Percentiles rank a stretch among this genome's conserved stretches.
Conservation (phyloP, 2,329 filamentous ascomycete genomes). For the Microcyclospora pomicola region DNA sequence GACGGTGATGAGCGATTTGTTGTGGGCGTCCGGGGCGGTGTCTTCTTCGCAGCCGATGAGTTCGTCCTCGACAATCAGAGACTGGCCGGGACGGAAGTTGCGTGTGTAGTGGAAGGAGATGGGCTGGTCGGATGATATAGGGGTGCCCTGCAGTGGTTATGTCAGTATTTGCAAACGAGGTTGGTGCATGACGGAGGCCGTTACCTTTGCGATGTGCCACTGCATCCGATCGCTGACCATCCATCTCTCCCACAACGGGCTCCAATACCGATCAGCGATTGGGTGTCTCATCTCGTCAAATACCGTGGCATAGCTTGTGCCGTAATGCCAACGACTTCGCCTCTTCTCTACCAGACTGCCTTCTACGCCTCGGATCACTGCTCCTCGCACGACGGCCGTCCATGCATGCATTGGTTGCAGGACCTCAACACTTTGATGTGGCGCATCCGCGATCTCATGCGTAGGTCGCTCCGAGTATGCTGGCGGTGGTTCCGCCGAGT, state of each 20-base stretch:
- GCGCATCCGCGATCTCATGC: constrained; percentile 33
- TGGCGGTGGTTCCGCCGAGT: constrained; percentile 35
- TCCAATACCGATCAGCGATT: constrained; percentile 64
- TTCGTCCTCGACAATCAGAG: constrained; percentile 65
- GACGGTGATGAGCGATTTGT: constrained; percentile 49
- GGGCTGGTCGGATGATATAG: constrained; percentile 57
- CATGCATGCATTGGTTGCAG: constrained; percentile 73
- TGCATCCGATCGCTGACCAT: constrained; percentile 76
- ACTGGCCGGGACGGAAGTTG: constrained; percentile 68
- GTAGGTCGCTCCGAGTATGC: constrained; percentile 55
- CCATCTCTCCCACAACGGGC: constrained; percentile 65
- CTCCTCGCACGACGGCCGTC: constrained; percentile 67
- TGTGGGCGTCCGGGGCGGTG: constrained; percentile 41
- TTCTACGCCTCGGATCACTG: constrained; percentile 60
- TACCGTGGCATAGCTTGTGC: constrained; percentile 61
- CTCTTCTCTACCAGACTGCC: constrained; percentile 67
- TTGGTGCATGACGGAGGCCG: neutral
- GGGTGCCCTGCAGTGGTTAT: constrained; percentile 44
- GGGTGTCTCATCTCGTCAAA: constrained; percentile 65
- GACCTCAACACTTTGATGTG: constrained; percentile 53
- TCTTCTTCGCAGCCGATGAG: constrained; percentile 63
- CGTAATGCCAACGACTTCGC: constrained; percentile 63
- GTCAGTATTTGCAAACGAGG: constrained; percentile 1
- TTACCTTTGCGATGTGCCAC: constrained; percentile 68
- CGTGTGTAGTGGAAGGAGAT: constrained; percentile 77